Conservation (phyloP, 208 protist species). For the Tetramitus jugosus region DNA sequence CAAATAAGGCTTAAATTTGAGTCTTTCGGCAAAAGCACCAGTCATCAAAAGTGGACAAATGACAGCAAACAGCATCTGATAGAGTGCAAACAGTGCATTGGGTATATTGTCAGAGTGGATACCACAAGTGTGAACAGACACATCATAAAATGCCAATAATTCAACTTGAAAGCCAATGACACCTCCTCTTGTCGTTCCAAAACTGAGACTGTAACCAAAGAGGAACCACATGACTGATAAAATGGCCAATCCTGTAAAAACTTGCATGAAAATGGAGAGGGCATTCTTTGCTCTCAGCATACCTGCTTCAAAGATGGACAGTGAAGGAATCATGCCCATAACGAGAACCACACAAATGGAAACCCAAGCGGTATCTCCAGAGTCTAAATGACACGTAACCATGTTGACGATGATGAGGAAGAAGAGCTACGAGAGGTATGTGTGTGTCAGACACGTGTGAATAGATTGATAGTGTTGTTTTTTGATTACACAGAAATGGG, state of each 20-base stretch:
- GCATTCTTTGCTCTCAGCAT: not conserved
- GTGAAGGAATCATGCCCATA: too few relatives aligned
- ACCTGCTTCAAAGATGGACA: too few relatives aligned
- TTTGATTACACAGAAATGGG: too few relatives aligned
- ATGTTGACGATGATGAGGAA: too few relatives aligned
- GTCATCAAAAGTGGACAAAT: slow-evolving; percentile 67
- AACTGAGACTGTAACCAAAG: slow-evolving; percentile 45
- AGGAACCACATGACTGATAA: slow-evolving; percentile 39
- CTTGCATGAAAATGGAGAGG: slow-evolving; percentile 49
- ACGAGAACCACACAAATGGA: too few relatives aligned
- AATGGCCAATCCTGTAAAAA: slow-evolving; percentile 40
- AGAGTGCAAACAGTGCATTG: not conserved
- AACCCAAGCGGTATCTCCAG: too few relatives aligned
- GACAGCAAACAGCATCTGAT: slow-evolving; percentile 45
- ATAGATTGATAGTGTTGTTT: too few relatives aligned
- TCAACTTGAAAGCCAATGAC: slow-evolving; percentile 39
- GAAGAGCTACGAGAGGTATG: too few relatives aligned
- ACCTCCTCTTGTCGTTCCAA: slow-evolving; percentile 28
- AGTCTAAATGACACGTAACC: too few relatives aligned
- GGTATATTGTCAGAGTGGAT: not conserved
- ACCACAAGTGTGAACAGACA: slow-evolving; percentile 30
- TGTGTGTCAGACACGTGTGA: too few relatives aligned
- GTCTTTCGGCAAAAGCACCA: slow-evolving; percentile 44
- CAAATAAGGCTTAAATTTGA: slow-evolving; percentile 34
- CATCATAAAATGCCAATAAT: slow-evolving; percentile 32